Conservation (phyloP, 2,329 filamentous ascomycete genomes). For the Fusarium poae region DNA sequence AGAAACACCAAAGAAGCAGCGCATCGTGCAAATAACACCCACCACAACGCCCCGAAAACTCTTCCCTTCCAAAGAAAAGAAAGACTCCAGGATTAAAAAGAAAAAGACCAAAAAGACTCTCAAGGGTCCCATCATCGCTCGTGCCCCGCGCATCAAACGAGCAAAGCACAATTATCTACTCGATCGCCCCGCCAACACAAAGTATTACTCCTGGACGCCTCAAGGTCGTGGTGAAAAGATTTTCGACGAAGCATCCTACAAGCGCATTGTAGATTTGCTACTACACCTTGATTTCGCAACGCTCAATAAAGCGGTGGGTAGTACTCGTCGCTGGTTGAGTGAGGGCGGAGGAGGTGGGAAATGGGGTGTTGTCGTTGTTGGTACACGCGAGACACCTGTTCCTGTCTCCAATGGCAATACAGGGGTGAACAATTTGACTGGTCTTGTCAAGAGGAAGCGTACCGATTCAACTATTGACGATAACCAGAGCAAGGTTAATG, state of each 20-base stretch:
- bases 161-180: slow-evolving; percentile 63
- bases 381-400: slow-evolving; percentile 52
- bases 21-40: slow-evolving; percentile 46
- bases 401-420: slow-evolving; percentile 24
- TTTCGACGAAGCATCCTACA: slow-evolving; percentile 74
- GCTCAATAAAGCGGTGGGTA: slow-evolving; percentile 70
- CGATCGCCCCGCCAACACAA: slow-evolving; percentile 64
- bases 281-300: slow-evolving; percentile 81
- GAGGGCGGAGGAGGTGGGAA: slow-evolving; percentile 70
- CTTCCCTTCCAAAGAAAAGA: slow-evolving; percentile 46
- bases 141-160: slow-evolving; percentile 75
- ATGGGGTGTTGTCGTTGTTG: slow-evolving; percentile 67
- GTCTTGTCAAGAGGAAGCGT: slow-evolving; percentile 64
- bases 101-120: slow-evolving; percentile 61
- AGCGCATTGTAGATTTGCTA: slow-evolving; percentile 75
- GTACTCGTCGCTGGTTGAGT: slow-evolving; percentile 77
- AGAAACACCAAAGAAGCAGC: slow-evolving; percentile 54
- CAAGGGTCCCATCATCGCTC: slow-evolving; percentile 71
- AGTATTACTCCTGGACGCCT: slow-evolving; percentile 75
- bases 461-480: slow-evolving; percentile 45
- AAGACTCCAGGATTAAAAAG: slow-evolving; percentile 20
- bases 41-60: slow-evolving; percentile 53
- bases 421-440: slow-evolving; percentile 62
- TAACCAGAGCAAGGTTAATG: slow-evolving; percentile 55
- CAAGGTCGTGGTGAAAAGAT: slow-evolving; percentile 73